These are phyloP conservation scores for Leccinum arenicola DNA, from an alignment of 768 basidiomycete species.

Conservation along the genomic window DNA sequence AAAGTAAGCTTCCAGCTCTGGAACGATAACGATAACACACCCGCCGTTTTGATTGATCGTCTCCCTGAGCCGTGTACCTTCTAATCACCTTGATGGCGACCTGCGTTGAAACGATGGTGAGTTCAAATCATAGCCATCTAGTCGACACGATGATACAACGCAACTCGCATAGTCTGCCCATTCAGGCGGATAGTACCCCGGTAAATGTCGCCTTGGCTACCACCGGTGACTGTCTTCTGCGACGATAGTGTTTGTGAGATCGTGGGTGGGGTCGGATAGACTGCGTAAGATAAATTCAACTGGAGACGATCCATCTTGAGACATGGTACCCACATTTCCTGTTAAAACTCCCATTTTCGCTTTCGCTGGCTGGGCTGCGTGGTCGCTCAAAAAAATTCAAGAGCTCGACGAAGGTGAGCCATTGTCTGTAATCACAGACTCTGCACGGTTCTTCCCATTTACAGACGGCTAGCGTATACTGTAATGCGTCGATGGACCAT, in stretches of 20 bases:
- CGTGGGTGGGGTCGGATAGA: conserved; percentile 7
- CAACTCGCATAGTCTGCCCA: conserved; percentile 7
- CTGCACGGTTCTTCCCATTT: not conserved
- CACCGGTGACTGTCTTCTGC: conserved; percentile 16
- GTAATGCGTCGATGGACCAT: not conserved
- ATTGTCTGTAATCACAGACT: not conserved
- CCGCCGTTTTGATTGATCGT: conserved; percentile 15
- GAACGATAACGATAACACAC: not conserved
- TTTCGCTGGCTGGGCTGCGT: not conserved
- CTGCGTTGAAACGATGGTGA: not conserved
- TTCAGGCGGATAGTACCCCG: conserved; percentile 14
- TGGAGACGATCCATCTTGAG: not conserved
- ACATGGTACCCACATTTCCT: conserved; percentile 9
- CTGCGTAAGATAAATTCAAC: conserved; percentile 7
- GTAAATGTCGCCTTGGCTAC: conserved; percentile 23
- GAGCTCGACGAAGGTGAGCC: not conserved
- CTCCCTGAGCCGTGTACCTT: conserved; percentile 14
- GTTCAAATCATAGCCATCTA: conserved; percentile 12
- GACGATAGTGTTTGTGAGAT: conserved; percentile 14
- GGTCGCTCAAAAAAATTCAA: not conserved
- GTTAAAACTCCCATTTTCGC: conserved; percentile 3
- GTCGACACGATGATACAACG: not conserved
- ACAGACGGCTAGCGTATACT: conserved; percentile 3
- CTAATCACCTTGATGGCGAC: conserved; percentile 25
- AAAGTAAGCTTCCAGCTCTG: not conserved